phyloP scores from a whole-genome alignment of 2,329 filamentous ascomycete species.

The Macrophomina phaseolina region DNA sequence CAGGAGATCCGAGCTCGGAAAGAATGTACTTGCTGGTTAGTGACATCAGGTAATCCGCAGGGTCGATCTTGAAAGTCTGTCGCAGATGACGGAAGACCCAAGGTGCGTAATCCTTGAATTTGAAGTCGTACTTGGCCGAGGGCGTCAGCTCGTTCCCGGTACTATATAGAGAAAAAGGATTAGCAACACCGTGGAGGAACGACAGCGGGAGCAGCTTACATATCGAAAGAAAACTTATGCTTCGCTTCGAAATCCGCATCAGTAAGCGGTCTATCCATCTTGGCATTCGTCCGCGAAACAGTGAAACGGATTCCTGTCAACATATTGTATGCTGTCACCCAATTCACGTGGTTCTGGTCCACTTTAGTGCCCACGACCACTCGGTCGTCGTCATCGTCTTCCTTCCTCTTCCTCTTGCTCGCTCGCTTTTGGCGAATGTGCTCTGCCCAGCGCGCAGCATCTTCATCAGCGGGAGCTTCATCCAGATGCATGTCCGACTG shows the following conservation, averaged over 20 bases:
- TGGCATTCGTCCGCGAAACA: constrained; percentile 94
- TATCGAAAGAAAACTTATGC: constrained; percentile 99
- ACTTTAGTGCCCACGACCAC: constrained; percentile 97
- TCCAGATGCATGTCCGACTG: constrained; percentile 84
- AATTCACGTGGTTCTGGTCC: constrained; percentile 95
- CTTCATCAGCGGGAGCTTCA: constrained; percentile 84
- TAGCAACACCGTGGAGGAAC: not conserved
- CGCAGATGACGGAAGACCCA: constrained; percentile 97
- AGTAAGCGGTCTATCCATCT: constrained; percentile 87
- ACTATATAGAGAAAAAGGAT: constrained; percentile 51
- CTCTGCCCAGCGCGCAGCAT: constrained; percentile 90
- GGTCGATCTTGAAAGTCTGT: constrained; percentile 85
- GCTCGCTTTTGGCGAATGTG: constrained; percentile 90
- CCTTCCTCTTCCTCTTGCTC: constrained; percentile 80
- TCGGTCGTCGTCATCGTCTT: constrained; percentile 87
- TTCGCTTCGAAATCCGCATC: constrained; percentile 91
- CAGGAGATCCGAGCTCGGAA: constrained; percentile 93
- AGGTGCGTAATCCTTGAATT: constrained; percentile 99
- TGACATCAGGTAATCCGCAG: constrained; percentile 97
- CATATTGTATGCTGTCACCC: constrained; percentile 99
- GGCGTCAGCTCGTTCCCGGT: constrained; percentile 97
- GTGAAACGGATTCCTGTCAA: constrained; percentile 97
- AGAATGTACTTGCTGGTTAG: constrained; percentile 98
- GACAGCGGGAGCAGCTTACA: constrained; percentile 63
- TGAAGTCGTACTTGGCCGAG: constrained; percentile 99